phyloP scores from a whole-genome alignment of 495 filamentous ascomycete genomes.

The Coniosporium apollinis region DNA sequence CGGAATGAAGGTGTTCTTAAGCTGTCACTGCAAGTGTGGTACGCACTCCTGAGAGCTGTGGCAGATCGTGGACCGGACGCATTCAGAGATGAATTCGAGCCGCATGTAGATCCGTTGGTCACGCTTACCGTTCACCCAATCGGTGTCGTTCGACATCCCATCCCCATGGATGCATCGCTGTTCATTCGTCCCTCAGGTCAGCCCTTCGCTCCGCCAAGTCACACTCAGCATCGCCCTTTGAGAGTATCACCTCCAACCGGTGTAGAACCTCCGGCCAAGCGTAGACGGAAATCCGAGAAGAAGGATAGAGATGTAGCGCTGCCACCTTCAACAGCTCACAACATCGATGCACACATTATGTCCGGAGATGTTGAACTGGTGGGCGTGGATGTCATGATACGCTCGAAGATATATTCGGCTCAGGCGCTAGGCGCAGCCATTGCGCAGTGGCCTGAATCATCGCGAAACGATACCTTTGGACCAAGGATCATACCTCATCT shows the following conservation, averaged over 20 bases:
- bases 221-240: conserved; percentile 33
- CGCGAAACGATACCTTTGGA: conserved; percentile 33
- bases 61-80: conserved; percentile 34
- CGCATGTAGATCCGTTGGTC: conserved; percentile 61
- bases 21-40: conserved; percentile 76
- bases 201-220: conserved; percentile 40
- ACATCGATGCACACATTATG: conserved; percentile 96
- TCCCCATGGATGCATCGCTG: conserved; percentile 73
- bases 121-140: conserved; percentile 73
- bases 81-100: conserved; percentile 47
- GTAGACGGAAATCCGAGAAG: conserved; percentile 68
- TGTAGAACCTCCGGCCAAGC: conserved; percentile 42
- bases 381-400: conserved; percentile 68
- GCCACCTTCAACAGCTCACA: conserved; percentile 48
- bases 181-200: conserved; percentile 93
- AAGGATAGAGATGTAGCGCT: conserved; percentile 37
- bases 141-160: conserved; percentile 72
- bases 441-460: conserved; percentile 35
- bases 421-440: conserved; percentile 67
- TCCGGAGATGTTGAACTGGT: conserved; percentile 91
- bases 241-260: conserved; percentile 41
- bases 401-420: conserved; percentile 75
- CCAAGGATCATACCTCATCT: conserved; percentile 44
- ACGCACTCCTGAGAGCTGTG: conserved; percentile 53
- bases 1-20: conserved; percentile 63